A percentile compares a stretch with the other conserved stretches of the same genome.
phyloP scores from a whole-genome alignment of 164 flowering plant species.

The Kalanchoe fedtschenkoi region DNA sequence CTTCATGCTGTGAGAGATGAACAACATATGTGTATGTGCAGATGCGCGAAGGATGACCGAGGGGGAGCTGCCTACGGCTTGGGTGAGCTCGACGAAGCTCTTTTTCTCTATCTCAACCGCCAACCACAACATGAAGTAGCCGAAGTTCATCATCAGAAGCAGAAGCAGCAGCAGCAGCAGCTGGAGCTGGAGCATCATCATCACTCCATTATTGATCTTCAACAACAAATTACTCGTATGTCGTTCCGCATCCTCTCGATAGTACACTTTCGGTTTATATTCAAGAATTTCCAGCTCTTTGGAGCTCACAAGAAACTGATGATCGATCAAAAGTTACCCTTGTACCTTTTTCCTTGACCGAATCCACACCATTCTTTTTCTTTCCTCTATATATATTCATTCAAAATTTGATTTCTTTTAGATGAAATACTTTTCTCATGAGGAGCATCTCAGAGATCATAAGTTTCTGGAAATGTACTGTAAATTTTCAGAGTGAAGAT shows the following conservation, averaged over 20 bases:
- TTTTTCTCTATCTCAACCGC: constrained; percentile 78
- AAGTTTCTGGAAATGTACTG: neutral
- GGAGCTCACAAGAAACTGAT: constrained; percentile 26
- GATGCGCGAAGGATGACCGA: constrained; percentile 38
- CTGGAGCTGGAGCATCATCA: neutral
- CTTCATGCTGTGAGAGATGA: too few species aligned
- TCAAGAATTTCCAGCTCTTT: constrained; percentile 1
- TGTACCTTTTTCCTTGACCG: constrained; percentile 5
- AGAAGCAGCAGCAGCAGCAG: constrained; percentile 32
- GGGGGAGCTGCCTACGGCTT: constrained; percentile 77
- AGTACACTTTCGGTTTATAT: constrained; percentile 17
- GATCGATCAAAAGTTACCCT: constrained; percentile 13
- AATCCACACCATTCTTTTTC: neutral
- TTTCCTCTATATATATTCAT: too few species aligned
- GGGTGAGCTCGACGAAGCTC: constrained; percentile 94
- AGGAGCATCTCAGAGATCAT: neutral
- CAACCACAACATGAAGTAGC: constrained; percentile 33
- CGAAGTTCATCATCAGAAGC: constrained; percentile 34
- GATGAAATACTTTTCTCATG: neutral
- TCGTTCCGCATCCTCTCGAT: neutral
- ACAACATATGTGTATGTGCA: neutral
- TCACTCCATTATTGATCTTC: constrained; percentile 1
- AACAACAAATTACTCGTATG: constrained; percentile 1
- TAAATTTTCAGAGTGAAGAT: neutral
- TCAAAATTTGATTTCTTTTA: too few species aligned